Conservation (phyloP, 495 filamentous ascomycete species). For the Penicillium riverlandense region DNA sequence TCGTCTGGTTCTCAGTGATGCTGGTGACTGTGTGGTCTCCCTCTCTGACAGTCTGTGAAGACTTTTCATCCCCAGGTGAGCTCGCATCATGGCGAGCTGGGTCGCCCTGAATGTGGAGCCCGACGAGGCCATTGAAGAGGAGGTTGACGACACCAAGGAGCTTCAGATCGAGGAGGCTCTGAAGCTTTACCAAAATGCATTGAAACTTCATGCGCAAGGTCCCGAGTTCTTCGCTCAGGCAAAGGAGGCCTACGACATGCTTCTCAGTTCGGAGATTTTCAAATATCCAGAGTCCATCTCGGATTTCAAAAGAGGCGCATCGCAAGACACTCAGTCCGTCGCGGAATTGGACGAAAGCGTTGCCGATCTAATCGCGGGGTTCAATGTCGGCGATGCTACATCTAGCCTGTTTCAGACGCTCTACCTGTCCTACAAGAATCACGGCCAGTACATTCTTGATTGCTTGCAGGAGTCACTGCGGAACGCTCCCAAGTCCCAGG, state of each 20-base stretch:
- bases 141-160: slow-evolving; percentile 90
- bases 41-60: neutral
- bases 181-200: slow-evolving; percentile 86
- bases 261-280: slow-evolving; percentile 92
- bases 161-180: slow-evolving; percentile 96
- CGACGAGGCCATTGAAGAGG: slow-evolving; percentile 82
- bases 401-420: slow-evolving; percentile 82
- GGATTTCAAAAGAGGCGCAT: slow-evolving; percentile 61
- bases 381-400: slow-evolving; percentile 51
- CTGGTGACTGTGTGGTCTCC: neutral
- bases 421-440: slow-evolving; percentile 90
- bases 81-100: slow-evolving; percentile 48
- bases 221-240: slow-evolving; percentile 68
- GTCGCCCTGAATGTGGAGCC: slow-evolving; percentile 87
- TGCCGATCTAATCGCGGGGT: slow-evolving; percentile 33
- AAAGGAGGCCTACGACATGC: slow-evolving; percentile 69
- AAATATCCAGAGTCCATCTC: slow-evolving; percentile 77
- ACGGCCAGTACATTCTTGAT: slow-evolving; percentile 84
- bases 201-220: slow-evolving; percentile 88
- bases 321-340: slow-evolving; percentile 50
- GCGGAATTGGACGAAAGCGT: slow-evolving; percentile 34
- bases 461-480: slow-evolving; percentile 44
- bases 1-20: slow-evolving; percentile 13
- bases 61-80: slow-evolving; percentile 9
- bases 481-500: slow-evolving; percentile 16